Evolutionary conservation across 495 filamentous ascomycete genomes (phyloP).

Genomic region (Xeromyces bisporus): DNA sequence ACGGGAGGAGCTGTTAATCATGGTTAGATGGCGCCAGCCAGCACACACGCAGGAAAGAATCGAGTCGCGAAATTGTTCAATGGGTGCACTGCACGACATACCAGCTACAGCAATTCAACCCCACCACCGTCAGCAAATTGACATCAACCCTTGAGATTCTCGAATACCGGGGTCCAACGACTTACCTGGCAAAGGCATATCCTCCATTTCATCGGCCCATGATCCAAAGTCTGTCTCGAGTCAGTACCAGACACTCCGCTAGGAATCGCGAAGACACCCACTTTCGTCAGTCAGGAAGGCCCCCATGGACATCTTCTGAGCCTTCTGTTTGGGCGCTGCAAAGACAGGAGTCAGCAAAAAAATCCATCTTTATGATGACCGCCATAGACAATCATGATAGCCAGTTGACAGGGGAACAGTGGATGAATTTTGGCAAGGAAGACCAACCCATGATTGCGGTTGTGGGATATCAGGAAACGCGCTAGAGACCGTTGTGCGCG

Average conservation of each 20-base stretch:
- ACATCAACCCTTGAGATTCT: not conserved
- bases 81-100: slow-evolving; percentile 19
- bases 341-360: slow-evolving; percentile 10
- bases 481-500: slow-evolving; percentile 29
- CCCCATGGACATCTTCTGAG: slow-evolving; percentile 86
- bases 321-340: slow-evolving; percentile 77
- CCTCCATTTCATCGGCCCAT: slow-evolving; percentile 98
- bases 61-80: too few species aligned
- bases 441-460: slow-evolving; percentile 82
- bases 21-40: slow-evolving; percentile 6
- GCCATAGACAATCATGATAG: not conserved
- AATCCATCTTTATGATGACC: slow-evolving; percentile 4
- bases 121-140: slow-evolving; percentile 2
- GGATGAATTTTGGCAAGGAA: slow-evolving; percentile 5
- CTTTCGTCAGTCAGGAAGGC: slow-evolving; percentile 78
- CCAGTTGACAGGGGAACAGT: slow-evolving; percentile 1
- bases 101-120: slow-evolving; percentile 18
- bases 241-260: slow-evolving; percentile 20
- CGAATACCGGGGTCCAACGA: slow-evolving; percentile 3
- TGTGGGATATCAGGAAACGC: slow-evolving; percentile 25
- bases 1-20: slow-evolving; percentile 16
- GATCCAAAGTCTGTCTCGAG: slow-evolving; percentile 57
- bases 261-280: slow-evolving; percentile 27
- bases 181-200: slow-evolving; percentile 57
- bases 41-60: not conserved